These are phyloP conservation scores for Pichia inconspicua DNA, from an alignment of 1,139 yeast species.

Conservation along the genomic window DNA sequence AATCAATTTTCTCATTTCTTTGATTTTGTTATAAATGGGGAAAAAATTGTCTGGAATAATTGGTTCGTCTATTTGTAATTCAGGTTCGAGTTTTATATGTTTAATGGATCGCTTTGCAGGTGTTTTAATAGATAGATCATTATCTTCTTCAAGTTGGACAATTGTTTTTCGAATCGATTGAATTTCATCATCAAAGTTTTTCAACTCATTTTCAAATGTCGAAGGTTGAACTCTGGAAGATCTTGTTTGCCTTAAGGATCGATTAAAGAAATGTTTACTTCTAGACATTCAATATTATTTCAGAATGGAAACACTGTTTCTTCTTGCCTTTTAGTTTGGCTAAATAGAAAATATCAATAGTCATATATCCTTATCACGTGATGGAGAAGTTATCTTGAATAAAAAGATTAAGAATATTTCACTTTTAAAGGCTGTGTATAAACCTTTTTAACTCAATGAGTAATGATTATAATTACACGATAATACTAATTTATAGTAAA, in stretches of 20 bases:
- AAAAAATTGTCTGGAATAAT: constrained; percentile 41
- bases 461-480: no score
- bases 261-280: constrained; percentile 6
- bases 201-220: constrained; percentile 5
- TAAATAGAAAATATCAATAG: no score
- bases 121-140: neutral
- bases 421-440: no score
- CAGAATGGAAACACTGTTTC: no score
- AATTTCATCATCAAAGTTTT: constrained; percentile 6
- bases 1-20: constrained; percentile 54
- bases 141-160: neutral
- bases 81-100: constrained; percentile 10
- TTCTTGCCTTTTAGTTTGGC: no score
- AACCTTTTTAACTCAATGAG: no score
- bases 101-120: neutral
- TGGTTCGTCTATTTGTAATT: constrained; percentile 4
- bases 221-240: neutral
- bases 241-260: neutral
- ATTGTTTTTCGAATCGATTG: neutral
- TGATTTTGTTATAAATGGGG: constrained; percentile 53
- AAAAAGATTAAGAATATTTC: no score
- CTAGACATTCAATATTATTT: constrained; percentile 3
- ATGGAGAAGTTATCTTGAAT: no score
- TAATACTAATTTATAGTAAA: no score
- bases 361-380: no score